These are phyloP conservation scores for Oryza brachyantha DNA, from an alignment of 176 grass and related monocot species.

Conservation along the genomic window DNA sequence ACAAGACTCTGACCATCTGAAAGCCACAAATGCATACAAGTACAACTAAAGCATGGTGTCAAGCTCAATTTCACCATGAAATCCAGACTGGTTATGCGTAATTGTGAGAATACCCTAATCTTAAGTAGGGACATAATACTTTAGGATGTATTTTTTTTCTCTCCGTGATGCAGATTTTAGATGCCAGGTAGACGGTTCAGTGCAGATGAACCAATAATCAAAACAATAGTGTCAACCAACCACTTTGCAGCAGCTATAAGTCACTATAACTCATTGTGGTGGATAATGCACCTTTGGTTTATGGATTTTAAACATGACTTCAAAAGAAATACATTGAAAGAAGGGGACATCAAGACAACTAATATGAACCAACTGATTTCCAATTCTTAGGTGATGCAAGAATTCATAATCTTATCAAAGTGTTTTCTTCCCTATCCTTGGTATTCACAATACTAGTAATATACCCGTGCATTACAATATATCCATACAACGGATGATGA, in stretches of 20 bases:
- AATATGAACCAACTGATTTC: background rate
- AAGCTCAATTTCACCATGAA: background rate
- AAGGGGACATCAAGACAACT: background rate
- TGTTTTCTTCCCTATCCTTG: background rate
- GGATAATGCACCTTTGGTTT: background rate
- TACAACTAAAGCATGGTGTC: too few species aligned
- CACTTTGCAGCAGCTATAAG: background rate
- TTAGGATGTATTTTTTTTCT: background rate
- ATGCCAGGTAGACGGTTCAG: background rate
- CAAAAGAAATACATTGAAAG: background rate
- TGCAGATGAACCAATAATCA: background rate
- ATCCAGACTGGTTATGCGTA: background rate
- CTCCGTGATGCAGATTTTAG: background rate
- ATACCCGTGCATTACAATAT: too few species aligned
- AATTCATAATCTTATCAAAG: background rate
- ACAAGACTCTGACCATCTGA: background rate
- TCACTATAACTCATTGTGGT: too few species aligned
- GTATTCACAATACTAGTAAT: background rate
- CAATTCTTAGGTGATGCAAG: background rate
- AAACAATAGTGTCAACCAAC: background rate
- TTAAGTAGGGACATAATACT: background rate
- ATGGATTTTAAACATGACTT: background rate
- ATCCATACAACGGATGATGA: too few species aligned
- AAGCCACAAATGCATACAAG: background rate
- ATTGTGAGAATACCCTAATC: background rate